Evolutionary conservation across 352 stramenopile genomes (phyloP), one percentile per base, ranked within the genome.

Genomic region (Pythium phragmitis): DNA sequence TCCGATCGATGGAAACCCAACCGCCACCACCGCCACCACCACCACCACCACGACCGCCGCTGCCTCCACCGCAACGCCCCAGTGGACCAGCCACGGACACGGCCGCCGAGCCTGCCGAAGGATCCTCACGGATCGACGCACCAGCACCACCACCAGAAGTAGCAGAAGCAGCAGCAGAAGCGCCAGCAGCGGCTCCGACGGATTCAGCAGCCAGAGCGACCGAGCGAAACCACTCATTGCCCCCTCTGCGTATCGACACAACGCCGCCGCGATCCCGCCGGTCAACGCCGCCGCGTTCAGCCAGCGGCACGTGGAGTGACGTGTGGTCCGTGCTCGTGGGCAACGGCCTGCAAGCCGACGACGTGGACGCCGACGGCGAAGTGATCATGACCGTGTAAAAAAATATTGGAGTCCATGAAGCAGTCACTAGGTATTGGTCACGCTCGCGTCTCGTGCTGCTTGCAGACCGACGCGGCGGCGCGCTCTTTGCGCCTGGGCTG

Each of bases 321-420:
- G 70, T 78, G 52, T 87, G 77, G 80, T 75, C 74, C 12, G 77
- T 73, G 53, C 67, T 85, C 9, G 80, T 78, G 66, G 76, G 75
- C 30, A 76, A 88, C 49, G 88, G 77, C 60, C 57, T 73, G 55
- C 76, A 80, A 16, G 73, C 56, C 2, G 74, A 76, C 42, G 72
- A 73, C 17, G 65, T 66, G 4, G 65, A 78, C 21, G 64, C 54
- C 13, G 82, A 92, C 39, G 82, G 77, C 19, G 85, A 94, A 66
- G 72, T 94, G 28, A 85, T 92, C 59, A 94, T 94, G 78, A 94
- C 82, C 19, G 82, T 94, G 47, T 92, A 85, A 30, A 30, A 30
- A 30, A 5, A 30, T 30, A 30, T 30, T 30, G 26, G 26, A 5
- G 26, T 30, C 26, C 26, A 30, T 5, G 26, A 30, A 30, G 26